Base-by-base conservation (phyloP, 257 asterid species). In the Solanum ossicruentum region DNA sequence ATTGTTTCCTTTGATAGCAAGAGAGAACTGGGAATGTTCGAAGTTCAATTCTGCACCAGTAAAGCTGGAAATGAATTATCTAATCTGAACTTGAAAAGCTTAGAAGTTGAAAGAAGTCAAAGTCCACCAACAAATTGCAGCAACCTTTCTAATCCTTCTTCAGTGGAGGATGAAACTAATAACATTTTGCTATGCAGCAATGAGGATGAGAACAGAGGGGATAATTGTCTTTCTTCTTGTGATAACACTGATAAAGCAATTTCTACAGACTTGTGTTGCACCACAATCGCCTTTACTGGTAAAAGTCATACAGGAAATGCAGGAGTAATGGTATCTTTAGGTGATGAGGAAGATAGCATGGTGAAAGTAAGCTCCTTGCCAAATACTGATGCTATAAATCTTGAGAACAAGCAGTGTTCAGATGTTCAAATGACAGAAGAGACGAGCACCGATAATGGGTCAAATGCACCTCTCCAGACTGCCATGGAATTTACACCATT, bases 121-220 rank as follows among this genome's bases (percentile, higher is more conserved):
- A 93, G 96, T 75, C 93, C 94, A 45, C 87, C 90, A 8, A 91
- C 95, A 56, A 93, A 93, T 90, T 92, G 91, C 83, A 94, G 99
- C 88, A 94, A 93, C 86, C 95, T 93, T 85, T 96, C 98, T 10
- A 95, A 94, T 91, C 98, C 97, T 84, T 94, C 98, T 36, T 92
- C 98, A 1, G 91, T 94, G 52, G 99, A 96, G 87, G 98, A 95
- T 49, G 98, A 93, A 88, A 93, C 93, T 79, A 92, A 89, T 58
- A 90, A 93, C 75, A 86, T 41, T 70, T 12, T 87, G 86, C 93
- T 93, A 39, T 85, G 91, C 90, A 87, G 90, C 86, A 89, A 84
- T 8, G 92, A 84, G 84, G 90, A 86, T 28, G 91, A 89, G 60
- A 88, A 90, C 79, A 84, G 91, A 86, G 87, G 88, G 57, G 92